These are phyloP conservation scores for Aurifilum marmelostoma DNA, from an alignment of 2,329 filamentous ascomycete genomes.

Conservation along the genomic window DNA sequence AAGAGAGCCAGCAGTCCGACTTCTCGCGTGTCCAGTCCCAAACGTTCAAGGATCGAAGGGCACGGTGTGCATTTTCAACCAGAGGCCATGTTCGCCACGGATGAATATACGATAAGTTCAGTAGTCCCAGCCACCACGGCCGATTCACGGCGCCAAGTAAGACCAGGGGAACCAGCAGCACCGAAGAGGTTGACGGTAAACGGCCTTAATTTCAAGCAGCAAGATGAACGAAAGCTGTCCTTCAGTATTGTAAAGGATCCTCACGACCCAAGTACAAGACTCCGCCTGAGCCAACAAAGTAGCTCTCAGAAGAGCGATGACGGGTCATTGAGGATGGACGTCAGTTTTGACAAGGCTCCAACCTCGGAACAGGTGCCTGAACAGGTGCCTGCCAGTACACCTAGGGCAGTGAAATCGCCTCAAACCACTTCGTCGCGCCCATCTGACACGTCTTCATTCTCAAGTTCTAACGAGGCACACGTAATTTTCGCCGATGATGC, in stretches of 20 bases:
- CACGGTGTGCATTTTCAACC: neutral
- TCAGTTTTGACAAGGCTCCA: slow-evolving; percentile 38
- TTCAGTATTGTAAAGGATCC: slow-evolving; percentile 81
- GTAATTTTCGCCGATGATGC: neutral
- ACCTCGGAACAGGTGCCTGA: slow-evolving; percentile 22
- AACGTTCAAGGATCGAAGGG: slow-evolving; percentile 19
- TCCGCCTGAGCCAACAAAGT: slow-evolving; percentile 69
- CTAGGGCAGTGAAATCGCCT: slow-evolving; percentile 4
- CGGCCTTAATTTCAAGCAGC: slow-evolving; percentile 39
- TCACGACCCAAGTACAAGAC: slow-evolving; percentile 63
- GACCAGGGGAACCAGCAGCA: slow-evolving; percentile 33
- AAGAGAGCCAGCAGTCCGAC: slow-evolving; percentile 19
- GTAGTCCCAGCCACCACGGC: slow-evolving; percentile 5
- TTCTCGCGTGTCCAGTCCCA: neutral
- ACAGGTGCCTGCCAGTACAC: neutral
- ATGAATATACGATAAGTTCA: neutral
- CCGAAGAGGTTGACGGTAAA: slow-evolving; percentile 34
- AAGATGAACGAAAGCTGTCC: slow-evolving; percentile 52
- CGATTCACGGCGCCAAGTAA: slow-evolving; percentile 22
- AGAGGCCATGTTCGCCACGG: neutral
- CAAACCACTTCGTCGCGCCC: neutral
- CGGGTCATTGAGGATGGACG: slow-evolving; percentile 39
- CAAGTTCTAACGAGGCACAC: neutral
- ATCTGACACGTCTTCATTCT: neutral
- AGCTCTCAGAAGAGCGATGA: slow-evolving; percentile 54